Evolutionary conservation across 495 filamentous ascomycete genomes (phyloP).

Genomic region (Bombardia bombarda): DNA sequence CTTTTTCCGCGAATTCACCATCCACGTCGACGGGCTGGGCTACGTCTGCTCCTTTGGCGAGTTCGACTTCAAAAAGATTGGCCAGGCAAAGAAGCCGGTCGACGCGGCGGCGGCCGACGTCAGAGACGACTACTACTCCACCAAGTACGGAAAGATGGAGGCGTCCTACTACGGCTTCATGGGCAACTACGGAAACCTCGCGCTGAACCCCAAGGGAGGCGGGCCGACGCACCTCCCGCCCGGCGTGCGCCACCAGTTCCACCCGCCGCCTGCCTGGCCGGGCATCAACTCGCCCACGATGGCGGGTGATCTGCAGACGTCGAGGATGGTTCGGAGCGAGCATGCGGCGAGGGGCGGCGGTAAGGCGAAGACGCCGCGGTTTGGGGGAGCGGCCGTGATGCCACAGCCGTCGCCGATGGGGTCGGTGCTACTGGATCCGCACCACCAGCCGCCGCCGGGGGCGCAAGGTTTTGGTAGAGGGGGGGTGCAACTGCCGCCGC

Average conservation of each 20-base stretch:
- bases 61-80: constrained; percentile 89
- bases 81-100: constrained; percentile 35
- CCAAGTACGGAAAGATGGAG: constrained; percentile 95
- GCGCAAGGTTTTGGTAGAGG: constrained; percentile 27
- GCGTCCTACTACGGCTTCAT: constrained; percentile 90
- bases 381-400: constrained; percentile 23
- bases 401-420: constrained; percentile 49
- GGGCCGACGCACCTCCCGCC: constrained; percentile 40
- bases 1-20: constrained; percentile 95
- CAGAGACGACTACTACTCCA: constrained; percentile 85
- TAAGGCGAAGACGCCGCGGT: constrained; percentile 19
- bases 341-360: constrained; percentile 22
- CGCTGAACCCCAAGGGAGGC: constrained; percentile 51
- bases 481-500: constrained; percentile 35
- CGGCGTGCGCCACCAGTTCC: constrained; percentile 52
- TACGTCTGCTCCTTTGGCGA: constrained; percentile 95
- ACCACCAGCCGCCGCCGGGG: constrained; percentile 64
- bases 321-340: constrained; percentile 38
- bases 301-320: constrained; percentile 46
- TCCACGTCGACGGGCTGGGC: constrained; percentile 92
- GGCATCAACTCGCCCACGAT: constrained; percentile 57
- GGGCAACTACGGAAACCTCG: constrained; percentile 83
- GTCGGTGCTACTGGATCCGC: constrained; percentile 76
- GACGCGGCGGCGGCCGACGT: constrained; percentile 43
- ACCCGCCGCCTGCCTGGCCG: constrained; percentile 74